phyloP scores from a whole-genome alignment of 257 asterid species.

The Plantago major region DNA sequence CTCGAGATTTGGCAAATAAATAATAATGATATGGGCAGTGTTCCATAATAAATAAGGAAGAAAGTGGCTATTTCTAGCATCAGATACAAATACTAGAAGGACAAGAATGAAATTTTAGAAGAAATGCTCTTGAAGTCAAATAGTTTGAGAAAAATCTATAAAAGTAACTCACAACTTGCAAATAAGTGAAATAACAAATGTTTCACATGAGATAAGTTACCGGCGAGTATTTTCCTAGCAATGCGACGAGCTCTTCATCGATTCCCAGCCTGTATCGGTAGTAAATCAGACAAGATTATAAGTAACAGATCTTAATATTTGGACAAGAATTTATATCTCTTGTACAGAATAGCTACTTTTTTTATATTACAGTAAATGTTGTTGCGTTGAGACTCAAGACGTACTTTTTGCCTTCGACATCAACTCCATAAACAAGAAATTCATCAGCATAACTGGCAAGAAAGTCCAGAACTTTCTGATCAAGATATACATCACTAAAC shows the following conservation, averaged over 20 bases:
- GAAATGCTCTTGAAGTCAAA: background rate
- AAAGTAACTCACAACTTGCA: too few species aligned
- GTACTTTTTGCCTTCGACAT: constrained; percentile 96
- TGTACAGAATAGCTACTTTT: too few species aligned
- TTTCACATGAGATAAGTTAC: constrained; percentile 35
- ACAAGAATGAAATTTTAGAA: background rate
- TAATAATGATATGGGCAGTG: constrained; percentile 2
- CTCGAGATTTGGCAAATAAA: background rate
- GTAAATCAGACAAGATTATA: constrained; percentile 9
- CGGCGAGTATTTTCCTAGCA: constrained; percentile 73
- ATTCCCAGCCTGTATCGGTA: constrained; percentile 70
- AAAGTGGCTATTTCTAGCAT: too few species aligned
- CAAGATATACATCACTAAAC: constrained; percentile 77
- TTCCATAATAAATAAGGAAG: background rate
- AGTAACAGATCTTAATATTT: background rate
- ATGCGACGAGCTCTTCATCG: constrained; percentile 88
- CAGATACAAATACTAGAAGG: background rate
- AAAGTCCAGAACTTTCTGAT: constrained; percentile 54
- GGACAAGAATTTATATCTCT: background rate
- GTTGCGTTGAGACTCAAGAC: background rate
- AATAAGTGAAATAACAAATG: background rate
- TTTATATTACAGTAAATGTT: too few species aligned
- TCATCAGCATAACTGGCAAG: constrained; percentile 81
- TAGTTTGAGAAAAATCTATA: background rate
- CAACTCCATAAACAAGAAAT: constrained; percentile 97